phyloP scores from a whole-genome alignment of 352 stramenopile genomes.

The Globisporangium nodosum region DNA sequence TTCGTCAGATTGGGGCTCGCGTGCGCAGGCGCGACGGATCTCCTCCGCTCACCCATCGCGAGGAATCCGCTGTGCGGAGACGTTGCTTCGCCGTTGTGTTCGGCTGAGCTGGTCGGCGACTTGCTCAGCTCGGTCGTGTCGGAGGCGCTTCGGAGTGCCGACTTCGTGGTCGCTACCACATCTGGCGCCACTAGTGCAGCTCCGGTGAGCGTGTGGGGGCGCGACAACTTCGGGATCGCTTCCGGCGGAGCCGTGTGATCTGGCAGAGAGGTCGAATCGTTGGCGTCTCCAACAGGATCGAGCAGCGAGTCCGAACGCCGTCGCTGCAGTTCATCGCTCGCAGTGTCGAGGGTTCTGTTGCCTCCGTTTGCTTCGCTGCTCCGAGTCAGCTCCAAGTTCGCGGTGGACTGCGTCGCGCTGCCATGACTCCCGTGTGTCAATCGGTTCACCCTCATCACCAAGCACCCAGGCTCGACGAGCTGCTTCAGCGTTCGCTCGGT shows the following conservation, averaged over 20 bases:
- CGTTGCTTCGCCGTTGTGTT: not conserved
- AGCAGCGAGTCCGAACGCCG: conserved; percentile 7
- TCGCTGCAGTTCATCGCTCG: conserved; percentile 4
- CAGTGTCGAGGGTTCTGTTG: not conserved
- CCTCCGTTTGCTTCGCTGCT: not conserved
- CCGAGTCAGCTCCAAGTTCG: not conserved
- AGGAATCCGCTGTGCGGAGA: not conserved
- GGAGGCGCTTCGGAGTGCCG: not conserved
- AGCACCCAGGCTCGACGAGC: conserved; percentile 28
- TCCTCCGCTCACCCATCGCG: not conserved
- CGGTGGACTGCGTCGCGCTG: not conserved
- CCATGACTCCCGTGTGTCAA: not conserved
- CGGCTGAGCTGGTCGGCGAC: not conserved
- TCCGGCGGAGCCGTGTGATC: not conserved
- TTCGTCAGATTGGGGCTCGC: not conserved
- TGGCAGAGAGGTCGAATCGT: not conserved
- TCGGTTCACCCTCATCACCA: conserved; percentile 28
- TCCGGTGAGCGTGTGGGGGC: not conserved
- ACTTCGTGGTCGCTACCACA: not conserved
- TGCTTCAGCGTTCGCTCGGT: conserved; percentile 15
- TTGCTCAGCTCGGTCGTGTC: not conserved
- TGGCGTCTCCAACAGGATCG: not conserved
- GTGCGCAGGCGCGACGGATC: not conserved
- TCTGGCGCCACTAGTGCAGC: not conserved
- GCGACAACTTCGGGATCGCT: not conserved